Base-by-base conservation (phyloP, 2,329 filamentous ascomycete genomes). In the Hymenoscyphus fructigenus region DNA sequence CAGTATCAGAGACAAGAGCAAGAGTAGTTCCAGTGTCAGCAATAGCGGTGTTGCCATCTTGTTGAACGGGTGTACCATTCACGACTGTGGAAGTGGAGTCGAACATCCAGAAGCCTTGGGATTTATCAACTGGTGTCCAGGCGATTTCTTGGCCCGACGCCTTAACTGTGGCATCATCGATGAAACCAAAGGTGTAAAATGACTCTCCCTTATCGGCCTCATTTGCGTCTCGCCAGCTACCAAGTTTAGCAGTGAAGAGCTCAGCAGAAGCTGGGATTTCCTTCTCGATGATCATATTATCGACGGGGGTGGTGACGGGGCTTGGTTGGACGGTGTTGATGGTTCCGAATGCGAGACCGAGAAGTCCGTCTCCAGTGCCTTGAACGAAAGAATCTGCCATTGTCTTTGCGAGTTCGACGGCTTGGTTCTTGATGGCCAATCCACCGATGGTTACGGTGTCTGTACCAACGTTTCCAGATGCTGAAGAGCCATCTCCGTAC, bases 161-260 rank as follows among this genome's bases (percentile, higher is more conserved):
- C 62, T 79, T 81, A 58, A 90, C 80, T 0, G 85, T 82, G n/a
- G 84, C 82, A 68, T 88, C 73, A 71, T 91, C 89, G 72, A 92
- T 88, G 75, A 81, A 89, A 23, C 90, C 90, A 68, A 92, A 91
- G 1, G 89, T 91, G 78, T 89, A 92, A 79, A 91, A 92, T 80
- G 76, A 86, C 66, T 79, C 76, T 23, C 75, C 75, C 38, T 73
- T 70, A 47, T 76, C 74, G 1, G 74, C 65, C 20, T 78, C 76
- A 59, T 81, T 74, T 65, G 81, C 80, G 69, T 85, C 83, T 65
- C 80, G 77, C 83, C 83, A 80, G 66, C 80, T 79, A 36, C 84
- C 83, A 29, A 88, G 78, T 58, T 86, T 84, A 32, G 79, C 83
- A 0, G 86, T 88, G 76, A 88, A 88, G 3, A 89, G 79, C 69